phyloP scores from a whole-genome alignment of 2,329 filamentous ascomycete genomes.

The Paecilomyces sp. region DNA sequence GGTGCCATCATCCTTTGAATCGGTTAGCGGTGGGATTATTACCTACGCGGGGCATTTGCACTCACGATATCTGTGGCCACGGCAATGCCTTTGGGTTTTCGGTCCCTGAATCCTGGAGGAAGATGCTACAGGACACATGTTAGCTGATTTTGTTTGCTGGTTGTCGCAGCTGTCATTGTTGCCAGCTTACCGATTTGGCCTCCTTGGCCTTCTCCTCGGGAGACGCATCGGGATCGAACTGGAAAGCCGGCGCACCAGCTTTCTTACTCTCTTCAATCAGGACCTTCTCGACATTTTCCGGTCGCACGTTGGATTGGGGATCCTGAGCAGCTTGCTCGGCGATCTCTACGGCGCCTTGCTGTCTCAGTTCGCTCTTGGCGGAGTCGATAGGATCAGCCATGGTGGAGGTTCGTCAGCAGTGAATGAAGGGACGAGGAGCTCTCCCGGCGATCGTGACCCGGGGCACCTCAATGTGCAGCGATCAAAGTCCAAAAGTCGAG shows the following conservation, averaged over 20 bases:
- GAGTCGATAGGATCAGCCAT: slow-evolving; percentile 10
- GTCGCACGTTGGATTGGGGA: slow-evolving; percentile 58
- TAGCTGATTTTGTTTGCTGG: slow-evolving; percentile 7
- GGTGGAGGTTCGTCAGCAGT: neutral
- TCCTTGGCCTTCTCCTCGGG: slow-evolving; percentile 79
- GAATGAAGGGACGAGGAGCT: neutral
- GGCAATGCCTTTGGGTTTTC: slow-evolving; percentile 30
- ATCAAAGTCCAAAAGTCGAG: neutral
- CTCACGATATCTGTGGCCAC: slow-evolving; percentile 68
- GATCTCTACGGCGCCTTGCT: slow-evolving; percentile 71
- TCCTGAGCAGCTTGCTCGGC: slow-evolving; percentile 49
- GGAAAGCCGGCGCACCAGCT: slow-evolving; percentile 71
- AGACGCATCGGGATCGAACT: slow-evolving; percentile 79
- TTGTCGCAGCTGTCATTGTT: neutral
- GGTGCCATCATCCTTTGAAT: slow-evolving; percentile 55
- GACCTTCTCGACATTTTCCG: slow-evolving; percentile 64
- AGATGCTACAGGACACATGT: slow-evolving; percentile 43
- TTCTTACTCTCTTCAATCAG: slow-evolving; percentile 71
- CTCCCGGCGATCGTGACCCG: neutral
- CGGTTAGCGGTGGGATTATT: slow-evolving; percentile 3
- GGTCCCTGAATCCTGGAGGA: slow-evolving; percentile 56
- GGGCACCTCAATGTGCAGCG: neutral
- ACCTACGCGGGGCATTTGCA: neutral
- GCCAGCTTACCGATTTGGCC: slow-evolving; percentile 60
- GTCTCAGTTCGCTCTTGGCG: slow-evolving; percentile 61